These are phyloP conservation scores for Monilinia laxa DNA, from an alignment of 2,329 filamentous ascomycete genomes.

Conservation along the genomic window DNA sequence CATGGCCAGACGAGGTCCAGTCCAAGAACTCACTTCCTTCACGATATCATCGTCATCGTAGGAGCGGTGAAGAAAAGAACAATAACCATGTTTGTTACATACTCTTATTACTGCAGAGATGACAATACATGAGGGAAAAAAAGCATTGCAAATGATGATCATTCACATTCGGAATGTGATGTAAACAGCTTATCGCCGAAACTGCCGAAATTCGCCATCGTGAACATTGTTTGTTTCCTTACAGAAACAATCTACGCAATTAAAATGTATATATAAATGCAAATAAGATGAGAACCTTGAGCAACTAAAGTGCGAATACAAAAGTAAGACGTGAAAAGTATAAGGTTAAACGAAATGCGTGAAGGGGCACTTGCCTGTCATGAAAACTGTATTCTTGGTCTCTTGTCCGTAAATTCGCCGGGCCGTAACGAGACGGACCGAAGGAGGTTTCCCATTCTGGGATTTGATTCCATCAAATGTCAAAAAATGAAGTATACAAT, in stretches of 20 bases:
- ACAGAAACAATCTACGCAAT: not conserved
- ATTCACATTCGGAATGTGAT: not conserved
- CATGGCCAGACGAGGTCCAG: not conserved
- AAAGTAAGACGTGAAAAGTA: not conserved
- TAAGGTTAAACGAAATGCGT: not conserved
- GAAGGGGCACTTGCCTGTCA: not conserved
- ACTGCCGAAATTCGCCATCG: not conserved
- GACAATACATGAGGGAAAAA: not conserved
- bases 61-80: not conserved
- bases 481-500: not conserved
- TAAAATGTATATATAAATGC: not conserved
- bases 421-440: constrained; percentile 7
- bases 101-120: not conserved
- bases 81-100: not conserved
- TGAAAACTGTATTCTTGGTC: not conserved
- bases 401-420: not conserved
- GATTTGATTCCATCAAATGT: not conserved
- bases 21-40: not conserved
- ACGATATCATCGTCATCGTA: not conserved
- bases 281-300: not conserved
- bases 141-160: not conserved
- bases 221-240: not conserved
- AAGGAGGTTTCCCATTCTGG: not conserved
- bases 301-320: not conserved
- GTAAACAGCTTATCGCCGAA: not conserved